Base-by-base conservation (phyloP, 768 basidiomycete species). In the Fomitopsis serialis region DNA sequence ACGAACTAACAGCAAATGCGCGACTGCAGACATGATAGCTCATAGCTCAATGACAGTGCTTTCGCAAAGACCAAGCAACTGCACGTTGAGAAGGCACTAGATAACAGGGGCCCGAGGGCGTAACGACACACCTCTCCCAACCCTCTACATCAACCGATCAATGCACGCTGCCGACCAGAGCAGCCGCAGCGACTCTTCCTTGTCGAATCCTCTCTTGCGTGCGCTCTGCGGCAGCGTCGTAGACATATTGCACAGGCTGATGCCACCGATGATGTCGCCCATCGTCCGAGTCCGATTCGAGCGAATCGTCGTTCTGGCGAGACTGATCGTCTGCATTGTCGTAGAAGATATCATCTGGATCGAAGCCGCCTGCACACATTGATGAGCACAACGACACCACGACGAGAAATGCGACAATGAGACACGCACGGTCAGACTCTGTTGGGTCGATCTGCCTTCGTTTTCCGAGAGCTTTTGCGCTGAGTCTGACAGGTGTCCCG, bases 181-280 rank as follows among this genome's bases (percentile, higher is more conserved):
- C 61, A 8, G 60, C 56, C 11, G 58, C 52, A 17, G 58, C 59
- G 42, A 66, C 59, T 23, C 66, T 54, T 0, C 54, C 76, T 57
- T 81, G 76, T 54, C 70, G 70, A 50, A 87, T 72, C 53, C 81
- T 74, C 70, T 83, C 76, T 58, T 79, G 73, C 49, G 82, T 81
- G 57, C 89, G 79, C 67, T 96, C 92, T 23, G 91, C 91, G 5
- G 86, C 91, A 0, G 93, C 93, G 65, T 97, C 93, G 66, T 97
- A 97, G n/a, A 88, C 91, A 68, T 87, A 94, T 13, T 79, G 79
- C 23, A 82, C 75, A 2, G 82, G 79, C 19, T 70, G 76, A 45
- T 77, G 78, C 57, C 61, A 62, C 36, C 53, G 60, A 54, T 36
- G 46, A 43, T 17, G 55, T 9, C 62, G 61, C 13, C 68, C 68